A percentile compares a stretch with the other conserved stretches of the same genome.
phyloP scores from a whole-genome alignment of 2,329 filamentous ascomycete genomes.

The Lachnellula suecica region DNA sequence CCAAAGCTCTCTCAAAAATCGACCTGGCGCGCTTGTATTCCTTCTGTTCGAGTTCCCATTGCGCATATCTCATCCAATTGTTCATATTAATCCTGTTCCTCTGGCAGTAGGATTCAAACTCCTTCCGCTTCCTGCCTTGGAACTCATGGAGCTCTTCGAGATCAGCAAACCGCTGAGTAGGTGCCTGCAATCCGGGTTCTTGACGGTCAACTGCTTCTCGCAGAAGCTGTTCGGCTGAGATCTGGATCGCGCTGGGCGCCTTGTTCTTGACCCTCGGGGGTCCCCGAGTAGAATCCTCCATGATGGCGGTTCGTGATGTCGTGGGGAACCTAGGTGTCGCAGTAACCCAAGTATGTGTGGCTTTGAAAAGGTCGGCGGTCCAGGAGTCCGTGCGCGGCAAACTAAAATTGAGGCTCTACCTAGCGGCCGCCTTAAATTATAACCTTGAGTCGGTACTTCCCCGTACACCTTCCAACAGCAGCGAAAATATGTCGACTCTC shows the following conservation, averaged over 20 bases:
- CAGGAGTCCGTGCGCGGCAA: too few relatives aligned
- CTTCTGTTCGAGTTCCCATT: constrained; percentile 98
- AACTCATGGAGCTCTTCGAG: constrained; percentile 97
- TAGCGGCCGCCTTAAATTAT: too few relatives aligned
- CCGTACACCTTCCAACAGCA: background rate
- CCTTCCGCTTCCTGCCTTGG: constrained; percentile 91
- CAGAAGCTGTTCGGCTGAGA: constrained; percentile 94
- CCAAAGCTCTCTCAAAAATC: constrained; percentile 91
- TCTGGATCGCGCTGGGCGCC: constrained; percentile 85
- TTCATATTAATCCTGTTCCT: constrained; percentile 95
- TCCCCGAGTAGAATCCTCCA: constrained; percentile 82
- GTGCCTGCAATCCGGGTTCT: constrained; percentile 82
- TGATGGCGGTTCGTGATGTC: constrained; percentile 45
- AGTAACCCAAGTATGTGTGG: too few relatives aligned
- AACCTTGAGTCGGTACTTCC: constrained; percentile 7
- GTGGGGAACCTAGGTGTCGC: background rate
- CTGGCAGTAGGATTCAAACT: constrained; percentile 97
- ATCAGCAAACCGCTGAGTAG: constrained; percentile 92
- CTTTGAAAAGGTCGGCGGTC: too few relatives aligned
- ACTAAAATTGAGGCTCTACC: background rate
- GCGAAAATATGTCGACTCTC: constrained; percentile 73
- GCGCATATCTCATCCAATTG: constrained; percentile 98
- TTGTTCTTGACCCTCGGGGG: constrained; percentile 99
- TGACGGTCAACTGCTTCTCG: constrained; percentile 96
- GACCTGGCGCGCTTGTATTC: constrained; percentile 89